These are phyloP conservation scores for Fistulinella cinereoalba DNA, from an alignment of 1,284 basidiomycete species.

Conservation along the genomic window DNA sequence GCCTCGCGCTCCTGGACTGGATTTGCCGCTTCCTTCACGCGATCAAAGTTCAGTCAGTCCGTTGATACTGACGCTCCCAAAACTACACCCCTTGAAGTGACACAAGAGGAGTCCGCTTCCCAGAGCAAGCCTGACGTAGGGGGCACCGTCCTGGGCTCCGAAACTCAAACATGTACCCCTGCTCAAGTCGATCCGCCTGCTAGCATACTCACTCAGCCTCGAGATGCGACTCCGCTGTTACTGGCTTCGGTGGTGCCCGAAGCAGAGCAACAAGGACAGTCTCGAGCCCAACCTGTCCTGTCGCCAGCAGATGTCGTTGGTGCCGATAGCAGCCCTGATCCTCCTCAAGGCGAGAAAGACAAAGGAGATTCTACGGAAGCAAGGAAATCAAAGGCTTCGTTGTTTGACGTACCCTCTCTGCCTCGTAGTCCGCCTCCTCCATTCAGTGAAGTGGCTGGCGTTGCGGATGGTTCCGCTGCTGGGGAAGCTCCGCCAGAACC, in stretches of 20 bases:
- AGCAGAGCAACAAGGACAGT: constrained; percentile 3
- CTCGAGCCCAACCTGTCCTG: constrained; percentile 3
- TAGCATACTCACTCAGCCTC: constrained; percentile 16
- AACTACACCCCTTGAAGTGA: constrained; percentile 9
- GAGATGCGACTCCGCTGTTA: constrained; percentile 7
- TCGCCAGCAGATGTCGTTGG: background rate
- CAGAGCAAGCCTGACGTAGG: constrained; percentile 7
- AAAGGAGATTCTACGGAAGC: background rate
- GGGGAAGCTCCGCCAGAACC: constrained; percentile 6
- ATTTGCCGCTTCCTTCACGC: background rate
- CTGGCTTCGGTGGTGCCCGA: background rate
- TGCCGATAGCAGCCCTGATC: constrained; percentile 8
- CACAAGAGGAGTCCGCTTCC: background rate
- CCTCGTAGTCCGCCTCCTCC: constrained; percentile 26
- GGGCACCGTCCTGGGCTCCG: constrained; percentile 2
- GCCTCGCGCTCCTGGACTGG: constrained; percentile 4
- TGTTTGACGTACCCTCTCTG: constrained; percentile 12
- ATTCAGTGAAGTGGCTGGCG: constrained; percentile 22
- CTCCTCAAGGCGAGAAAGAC: background rate
- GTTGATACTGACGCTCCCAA: background rate
- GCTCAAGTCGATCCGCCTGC: constrained; percentile 26
- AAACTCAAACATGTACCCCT: constrained; percentile 16
- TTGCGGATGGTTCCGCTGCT: constrained; percentile 1
- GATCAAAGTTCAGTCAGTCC: constrained; percentile 4
- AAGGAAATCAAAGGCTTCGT: constrained; percentile 1